Evolutionary conservation across 2,329 filamentous ascomycete genomes (phyloP), one percentile per base, ranked within the genome.

Genomic region (Proliferodiscus dingleyae): DNA sequence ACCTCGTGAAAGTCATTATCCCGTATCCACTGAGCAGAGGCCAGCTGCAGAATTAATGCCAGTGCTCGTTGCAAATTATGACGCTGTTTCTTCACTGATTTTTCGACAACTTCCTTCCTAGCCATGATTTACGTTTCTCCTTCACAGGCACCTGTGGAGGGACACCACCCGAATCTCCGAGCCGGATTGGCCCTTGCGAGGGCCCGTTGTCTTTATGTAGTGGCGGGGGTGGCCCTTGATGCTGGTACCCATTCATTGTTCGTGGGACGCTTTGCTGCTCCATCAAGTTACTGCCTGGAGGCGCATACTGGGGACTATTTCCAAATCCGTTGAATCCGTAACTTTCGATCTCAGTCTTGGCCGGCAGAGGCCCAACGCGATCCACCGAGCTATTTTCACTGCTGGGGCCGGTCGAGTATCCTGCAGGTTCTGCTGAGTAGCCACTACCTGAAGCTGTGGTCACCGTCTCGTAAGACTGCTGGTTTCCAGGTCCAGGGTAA

Each of bases 351-450:
- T 81, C 75, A 11, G 24, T 6, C 21, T 72, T 76, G 57, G 36
- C 37, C 28, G 72, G 69, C 4, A 73, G 71, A 41, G 81, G 77
- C 47, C 74, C 70, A 19, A 82, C 71, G 51, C 88, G 83, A 62
- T 95, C 88, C 56, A 94, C 80, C 2, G 89, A 95, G 69, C 88
- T 94, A 68, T 95, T 95, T 62, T 95, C 87, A 62, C 89, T 95
- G 69, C 87, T 70, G 33, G 87, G 90, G 62, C 95, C 89, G 49
- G 89, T 95, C 54, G 84, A 83, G 65, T 93, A 90, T 45, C 82
- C 83, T 61, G 79, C 83, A 10, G 82, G 82, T 47, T 95, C 89
- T 43, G 71, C 81, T 52, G 83, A 80, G 56, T 80, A 85, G 40
- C 55, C 86, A 60, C 82, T 87, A 18, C 81, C 83, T 9, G 82